These are phyloP conservation scores for Helotiales sp. DNA, from an alignment of 2,329 filamentous ascomycete genomes.

Conservation along the genomic window DNA sequence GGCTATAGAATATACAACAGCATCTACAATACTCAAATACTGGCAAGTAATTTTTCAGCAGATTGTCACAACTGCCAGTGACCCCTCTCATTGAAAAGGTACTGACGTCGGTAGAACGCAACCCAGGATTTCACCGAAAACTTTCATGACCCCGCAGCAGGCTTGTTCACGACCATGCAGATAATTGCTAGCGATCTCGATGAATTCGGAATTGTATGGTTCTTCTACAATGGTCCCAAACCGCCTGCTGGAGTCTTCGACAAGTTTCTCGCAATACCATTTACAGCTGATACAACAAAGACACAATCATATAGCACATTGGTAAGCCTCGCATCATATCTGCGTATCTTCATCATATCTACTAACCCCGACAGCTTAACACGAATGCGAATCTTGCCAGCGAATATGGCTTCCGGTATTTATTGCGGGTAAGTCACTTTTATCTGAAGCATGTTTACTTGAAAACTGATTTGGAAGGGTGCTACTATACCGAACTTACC, in stretches of 20 bases:
- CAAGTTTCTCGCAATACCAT: constrained; percentile 21
- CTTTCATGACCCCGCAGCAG: constrained; percentile 42
- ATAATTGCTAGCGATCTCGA: constrained; percentile 21
- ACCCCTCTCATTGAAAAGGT: no score
- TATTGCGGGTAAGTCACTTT: constrained; percentile 17
- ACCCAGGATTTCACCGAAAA: constrained; percentile 57
- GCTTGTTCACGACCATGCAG: constrained; percentile 33
- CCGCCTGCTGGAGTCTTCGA: constrained; percentile 33
- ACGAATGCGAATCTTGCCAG: constrained; percentile 18
- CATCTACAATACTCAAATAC: constrained; percentile 36
- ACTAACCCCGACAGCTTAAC: constrained; percentile 10
- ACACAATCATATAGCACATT: constrained; percentile 36
- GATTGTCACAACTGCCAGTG: no score
- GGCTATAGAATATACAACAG: constrained; percentile 38
- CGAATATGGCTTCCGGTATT: constrained; percentile 21
- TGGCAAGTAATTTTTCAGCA: constrained; percentile 33
- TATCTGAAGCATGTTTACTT: neutral
- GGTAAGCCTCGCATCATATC: constrained; percentile 19
- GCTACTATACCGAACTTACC: constrained; percentile 25
- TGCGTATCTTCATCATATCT: neutral
- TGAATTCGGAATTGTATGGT: constrained; percentile 34
- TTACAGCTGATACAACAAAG: constrained; percentile 8
- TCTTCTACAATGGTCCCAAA: constrained; percentile 37
- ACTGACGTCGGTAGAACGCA: constrained; percentile 29
- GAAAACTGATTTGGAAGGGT: constrained; percentile 6